Percentiles rank a stretch among this genome's conserved stretches.
These are phyloP conservation scores for Suillus bovinus DNA, from an alignment of 768 basidiomycete genomes.

Conservation along the genomic window DNA sequence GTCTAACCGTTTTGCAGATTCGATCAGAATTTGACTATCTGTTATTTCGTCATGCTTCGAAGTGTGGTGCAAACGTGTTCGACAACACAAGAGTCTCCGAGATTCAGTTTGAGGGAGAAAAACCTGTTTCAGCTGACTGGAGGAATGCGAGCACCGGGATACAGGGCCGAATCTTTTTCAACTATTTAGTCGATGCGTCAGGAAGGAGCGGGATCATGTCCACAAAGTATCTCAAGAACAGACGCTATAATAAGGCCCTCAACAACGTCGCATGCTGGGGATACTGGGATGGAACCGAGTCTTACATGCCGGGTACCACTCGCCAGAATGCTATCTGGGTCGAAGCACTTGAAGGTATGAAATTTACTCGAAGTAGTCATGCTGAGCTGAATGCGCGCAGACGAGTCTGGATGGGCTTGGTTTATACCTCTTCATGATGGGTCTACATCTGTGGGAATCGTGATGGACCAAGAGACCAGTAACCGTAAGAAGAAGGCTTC, in stretches of 20 bases:
- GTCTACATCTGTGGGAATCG: constrained; percentile 8
- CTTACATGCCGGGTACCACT: constrained; percentile 31
- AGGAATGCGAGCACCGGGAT: constrained; percentile 20
- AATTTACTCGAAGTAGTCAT: background rate
- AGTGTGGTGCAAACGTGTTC: constrained; percentile 53
- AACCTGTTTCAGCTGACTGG: constrained; percentile 31
- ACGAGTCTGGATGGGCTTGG: constrained; percentile 59
- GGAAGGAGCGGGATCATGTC: constrained; percentile 39
- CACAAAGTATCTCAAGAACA: constrained; percentile 36
- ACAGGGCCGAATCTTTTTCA: constrained; percentile 31
- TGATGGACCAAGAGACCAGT: background rate
- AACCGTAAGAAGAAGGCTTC: background rate
- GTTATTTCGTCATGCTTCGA: constrained; percentile 54
- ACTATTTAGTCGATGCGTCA: constrained; percentile 38
- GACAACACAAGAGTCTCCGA: constrained; percentile 53
- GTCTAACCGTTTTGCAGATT: constrained; percentile 33
- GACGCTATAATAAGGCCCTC: constrained; percentile 33
- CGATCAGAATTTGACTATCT: constrained; percentile 64
- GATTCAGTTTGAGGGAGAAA: constrained; percentile 26
- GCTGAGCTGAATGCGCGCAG: constrained; percentile 40
- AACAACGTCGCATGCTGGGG: constrained; percentile 38
- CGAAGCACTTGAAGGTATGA: constrained; percentile 34
- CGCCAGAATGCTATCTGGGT: constrained; percentile 38
- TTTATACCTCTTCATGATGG: constrained; percentile 54
- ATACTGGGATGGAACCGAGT: constrained; percentile 33